These are phyloP conservation scores for Pseudogymnoascus sp. DNA, from an alignment of 2,329 filamentous ascomycete genomes.

Conservation along the genomic window DNA sequence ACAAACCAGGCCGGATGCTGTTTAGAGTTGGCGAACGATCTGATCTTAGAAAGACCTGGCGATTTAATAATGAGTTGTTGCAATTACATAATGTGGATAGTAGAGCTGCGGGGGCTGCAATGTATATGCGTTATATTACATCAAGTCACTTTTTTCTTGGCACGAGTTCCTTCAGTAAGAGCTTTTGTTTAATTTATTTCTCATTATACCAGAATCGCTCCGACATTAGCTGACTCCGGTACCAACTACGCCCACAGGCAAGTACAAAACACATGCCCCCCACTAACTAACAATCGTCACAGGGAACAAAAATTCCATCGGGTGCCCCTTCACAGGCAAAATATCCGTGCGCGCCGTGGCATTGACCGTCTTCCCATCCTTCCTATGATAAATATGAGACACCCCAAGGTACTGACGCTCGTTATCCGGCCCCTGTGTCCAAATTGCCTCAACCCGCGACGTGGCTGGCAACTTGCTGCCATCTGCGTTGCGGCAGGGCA, in stretches of 20 bases:
- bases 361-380: neutral
- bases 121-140: neutral
- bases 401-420: slow-evolving; percentile 20
- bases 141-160: neutral
- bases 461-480: slow-evolving; percentile 4
- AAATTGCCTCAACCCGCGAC: slow-evolving; percentile 19
- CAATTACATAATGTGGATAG: neutral
- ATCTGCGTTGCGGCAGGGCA: slow-evolving; percentile 17
- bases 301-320: neutral
- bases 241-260: neutral
- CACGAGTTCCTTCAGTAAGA: neutral
- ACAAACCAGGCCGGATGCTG: neutral
- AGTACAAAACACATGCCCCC: neutral
- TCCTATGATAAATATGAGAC: slow-evolving; percentile 17
- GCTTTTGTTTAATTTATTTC: slow-evolving; percentile 1
- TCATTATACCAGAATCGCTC: neutral
- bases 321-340: neutral
- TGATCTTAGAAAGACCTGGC: neutral
- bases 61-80: neutral
- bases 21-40: neutral
- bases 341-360: neutral
- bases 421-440: slow-evolving; percentile 14
- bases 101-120: neutral
- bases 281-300: neutral
- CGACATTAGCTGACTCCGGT: neutral